phyloP scores from a whole-genome alignment of 345 rosid genomes.

The Citrus medica region DNA sequence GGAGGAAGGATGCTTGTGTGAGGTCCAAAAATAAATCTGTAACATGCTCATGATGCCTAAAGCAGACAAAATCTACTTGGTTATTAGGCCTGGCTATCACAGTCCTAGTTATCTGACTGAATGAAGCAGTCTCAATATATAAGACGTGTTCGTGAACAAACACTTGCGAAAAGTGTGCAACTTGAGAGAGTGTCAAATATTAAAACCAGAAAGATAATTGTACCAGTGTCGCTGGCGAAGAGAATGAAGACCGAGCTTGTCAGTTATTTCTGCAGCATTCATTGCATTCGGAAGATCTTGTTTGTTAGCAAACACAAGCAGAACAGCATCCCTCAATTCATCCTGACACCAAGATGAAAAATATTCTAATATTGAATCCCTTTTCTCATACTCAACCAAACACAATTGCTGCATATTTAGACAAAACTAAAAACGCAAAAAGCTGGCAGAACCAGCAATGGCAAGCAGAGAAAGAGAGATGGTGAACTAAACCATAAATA shows the following conservation, averaged over 20 bases:
- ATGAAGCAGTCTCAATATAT: background rate
- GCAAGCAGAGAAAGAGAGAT: background rate
- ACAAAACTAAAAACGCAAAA: background rate
- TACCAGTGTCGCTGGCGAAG: conserved; percentile 88
- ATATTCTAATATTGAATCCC: background rate
- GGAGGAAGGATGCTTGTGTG: background rate
- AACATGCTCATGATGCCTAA: background rate
- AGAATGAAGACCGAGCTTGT: conserved; percentile 81
- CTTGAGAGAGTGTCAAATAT: background rate
- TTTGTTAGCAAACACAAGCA: conserved; percentile 83
- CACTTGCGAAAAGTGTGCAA: too few relatives aligned
- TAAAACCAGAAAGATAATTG: conserved; percentile 8
- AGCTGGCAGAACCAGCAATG: background rate
- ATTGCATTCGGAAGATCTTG: conserved; percentile 90
- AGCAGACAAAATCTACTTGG: background rate
- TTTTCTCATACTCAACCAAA: background rate
- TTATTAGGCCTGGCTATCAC: background rate
- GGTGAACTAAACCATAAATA: background rate
- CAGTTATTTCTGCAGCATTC: conserved; percentile 86
- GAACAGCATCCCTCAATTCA: conserved; percentile 90
- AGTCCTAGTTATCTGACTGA: background rate
- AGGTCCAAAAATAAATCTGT: background rate
- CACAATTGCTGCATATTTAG: background rate
- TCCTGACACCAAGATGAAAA: conserved; percentile 68
- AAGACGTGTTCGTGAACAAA: background rate